Base-by-base conservation (phyloP, 257 asterid species). In the Solanum chilense region DNA sequence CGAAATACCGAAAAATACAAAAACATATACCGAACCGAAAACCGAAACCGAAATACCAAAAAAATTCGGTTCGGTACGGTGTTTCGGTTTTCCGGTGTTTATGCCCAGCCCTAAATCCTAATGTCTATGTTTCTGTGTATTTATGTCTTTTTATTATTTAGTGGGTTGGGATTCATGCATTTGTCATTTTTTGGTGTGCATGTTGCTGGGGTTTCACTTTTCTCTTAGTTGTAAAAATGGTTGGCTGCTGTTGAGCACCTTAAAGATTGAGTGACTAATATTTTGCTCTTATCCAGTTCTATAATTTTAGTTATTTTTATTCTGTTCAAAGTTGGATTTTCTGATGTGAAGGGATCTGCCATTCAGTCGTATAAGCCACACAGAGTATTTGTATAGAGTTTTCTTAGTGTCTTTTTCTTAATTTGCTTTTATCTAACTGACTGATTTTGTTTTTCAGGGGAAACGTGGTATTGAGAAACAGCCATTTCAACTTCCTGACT, bases 401-500 rank as follows among this genome's bases (percentile, higher is more conserved):
- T 15, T 49, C 45, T 18, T 31, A 20, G 29, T 49, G 29, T 33
- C 9, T 42, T 71, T 35, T 5, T 76, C 56, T 37, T 5, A 82
- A 35, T 75, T 62, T 52, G 74, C 78, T 49, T 81, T 45, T 87
- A 89, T 89, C 93, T 95, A 95, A 92, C 89, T 75, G 20, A 49
- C 69, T 86, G 82, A 90, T 84, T 90, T 76, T 82, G 5, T 91
- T 90, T 91, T 95, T 90, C 98, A 97, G 99, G 99, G 99, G 86
- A 96, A 97, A 92, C 95, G 99, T 84, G 99, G 99, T 85, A 97
- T 96, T 76, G 99, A 96, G 92, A 97, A 97, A 86, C 96, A 91
- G 87, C 98, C 99, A 47, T 97, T 97, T 87, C 99, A 97, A 87
- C 99, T 97, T 89, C 99, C 99, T 37, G 99, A 97, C 90, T 97